A percentile compares a stretch with the other conserved stretches of the same genome.
Evolutionary conservation across 495 filamentous ascomycete species (phyloP).

Genomic region (Rostrohypoxylon terebratum): DNA sequence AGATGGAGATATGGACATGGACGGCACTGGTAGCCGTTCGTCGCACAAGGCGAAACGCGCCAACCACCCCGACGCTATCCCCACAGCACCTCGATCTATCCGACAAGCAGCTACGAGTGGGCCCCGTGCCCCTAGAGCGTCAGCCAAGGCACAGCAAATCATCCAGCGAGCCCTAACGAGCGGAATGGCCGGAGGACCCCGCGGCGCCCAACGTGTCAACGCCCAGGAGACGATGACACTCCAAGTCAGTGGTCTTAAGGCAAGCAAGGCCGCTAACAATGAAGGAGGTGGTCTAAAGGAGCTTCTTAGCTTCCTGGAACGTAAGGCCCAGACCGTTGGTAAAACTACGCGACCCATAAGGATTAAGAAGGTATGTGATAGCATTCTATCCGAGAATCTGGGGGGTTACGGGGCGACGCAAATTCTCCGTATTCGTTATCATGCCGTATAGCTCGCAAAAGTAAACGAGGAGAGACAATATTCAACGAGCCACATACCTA

Average conservation of each 20-base stretch:
- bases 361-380: conserved; percentile 86
- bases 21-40: conserved; percentile 57
- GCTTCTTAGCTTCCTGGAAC: conserved; percentile 83
- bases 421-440: conserved; percentile 60
- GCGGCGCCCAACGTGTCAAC: conserved; percentile 24
- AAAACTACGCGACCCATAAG: conserved; percentile 67
- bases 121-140: conserved; percentile 49
- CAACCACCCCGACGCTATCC: conserved; percentile 21
- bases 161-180: conserved; percentile 48
- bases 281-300: conserved; percentile 76
- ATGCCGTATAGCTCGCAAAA: conserved; percentile 62
- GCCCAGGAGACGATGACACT: conserved; percentile 53
- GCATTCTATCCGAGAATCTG: conserved; percentile 50
- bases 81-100: conserved; percentile 38
- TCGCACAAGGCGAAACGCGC: conserved; percentile 41
- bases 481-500: conserved; percentile 50
- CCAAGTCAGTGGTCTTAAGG: conserved; percentile 75
- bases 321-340: conserved; percentile 72
- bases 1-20: conserved; percentile 89
- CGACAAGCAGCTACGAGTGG: conserved; percentile 44
- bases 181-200: conserved; percentile 35
- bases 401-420: conserved; percentile 58
- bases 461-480: conserved; percentile 59
- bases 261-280: conserved; percentile 78
- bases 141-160: conserved; percentile 49